These are phyloP conservation scores for Termitomyces sp. DNA, from an alignment of 1,284 basidiomycete species.

Conservation along the genomic window DNA sequence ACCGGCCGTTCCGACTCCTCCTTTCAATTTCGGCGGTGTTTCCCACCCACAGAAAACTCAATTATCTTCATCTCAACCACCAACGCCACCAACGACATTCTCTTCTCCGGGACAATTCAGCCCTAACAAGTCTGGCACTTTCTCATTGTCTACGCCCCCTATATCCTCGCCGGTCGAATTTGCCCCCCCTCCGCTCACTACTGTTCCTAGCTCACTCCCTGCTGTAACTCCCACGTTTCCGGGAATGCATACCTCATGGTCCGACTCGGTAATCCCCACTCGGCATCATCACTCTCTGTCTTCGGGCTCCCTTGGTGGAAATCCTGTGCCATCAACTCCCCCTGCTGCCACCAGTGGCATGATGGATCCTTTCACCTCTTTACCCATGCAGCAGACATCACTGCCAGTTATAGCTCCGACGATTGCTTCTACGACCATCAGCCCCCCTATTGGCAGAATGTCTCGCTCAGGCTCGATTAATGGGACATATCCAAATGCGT, in stretches of 20 bases:
- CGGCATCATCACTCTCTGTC: constrained; percentile 41
- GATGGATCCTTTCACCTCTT: constrained; percentile 17
- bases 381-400: constrained; percentile 19
- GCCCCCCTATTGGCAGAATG: constrained; percentile 46
- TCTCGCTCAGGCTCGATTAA: constrained; percentile 63
- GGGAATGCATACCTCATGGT: constrained; percentile 34
- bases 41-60: constrained; percentile 17
- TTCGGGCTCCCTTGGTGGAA: constrained; percentile 28
- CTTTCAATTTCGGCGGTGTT: constrained; percentile 16
- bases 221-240: constrained; percentile 27
- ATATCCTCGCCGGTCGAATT: constrained; percentile 22
- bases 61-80: constrained; percentile 35
- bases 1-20: constrained; percentile 12
- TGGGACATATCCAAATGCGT: constrained; percentile 40
- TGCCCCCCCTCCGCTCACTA: constrained; percentile 16
- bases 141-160: constrained; percentile 24
- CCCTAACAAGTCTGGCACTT: constrained; percentile 21
- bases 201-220: background rate
- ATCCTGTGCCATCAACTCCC: constrained; percentile 18
- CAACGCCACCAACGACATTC: constrained; percentile 28
- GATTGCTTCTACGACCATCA: constrained; percentile 19
- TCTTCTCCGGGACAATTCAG: constrained; percentile 25
- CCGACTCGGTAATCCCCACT: constrained; percentile 30
- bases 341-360: constrained; percentile 14
- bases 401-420: constrained; percentile 21